Base-by-base conservation (phyloP, 345 rosid genomes). In the Ceriops decandra region DNA sequence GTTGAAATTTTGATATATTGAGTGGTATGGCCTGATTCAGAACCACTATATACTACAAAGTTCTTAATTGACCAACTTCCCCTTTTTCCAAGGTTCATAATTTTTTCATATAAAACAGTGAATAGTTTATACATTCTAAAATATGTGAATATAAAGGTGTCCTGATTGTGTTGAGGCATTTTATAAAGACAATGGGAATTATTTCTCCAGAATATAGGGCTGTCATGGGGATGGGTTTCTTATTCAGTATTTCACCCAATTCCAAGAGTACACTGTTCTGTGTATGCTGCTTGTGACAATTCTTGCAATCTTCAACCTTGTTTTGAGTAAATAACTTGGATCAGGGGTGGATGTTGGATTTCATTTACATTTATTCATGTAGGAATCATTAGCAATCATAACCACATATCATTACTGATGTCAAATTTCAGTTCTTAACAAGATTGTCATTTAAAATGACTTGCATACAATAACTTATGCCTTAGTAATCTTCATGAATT, bases 1-100 rank as follows among this genome's bases (percentile, higher is more conserved):
- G 33, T 53, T 17, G 49, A 53, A 51, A 32, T 64, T 32, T 31
- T 13, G 54, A 74, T 63, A 63, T 11, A 27, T 15, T 62, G 63
- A 68, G 17, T 4, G 21, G 22, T 1, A 36, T 0, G 22, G 52
- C 52, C 51, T 42, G 0, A 42, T 42, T 42, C 17, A 13, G 5
- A 42, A 42, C 17, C 15, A 42, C 17, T 13, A 15, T 3, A 42
- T 42, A 13, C 17, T 42, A 42, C 17, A 42, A 42, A 42, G 49
- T 42, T 38, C 36, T 38, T 42, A 42, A 13, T 42, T 42, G 49
- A 42, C 49, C 1, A 6, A 30, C 24, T 68, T 63, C 61, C 20
- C 15, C 22, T 63, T 26, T 17, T 42, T 63, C 32, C 9, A 21
- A 63, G 20, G 22, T 6, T 63, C 2, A 28, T 5, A 62, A 36